A percentile compares a stretch with the other conserved stretches of the same genome.
phyloP scores from a whole-genome alignment of 495 filamentous ascomycete genomes.

The Clavariopsis aquatica region DNA sequence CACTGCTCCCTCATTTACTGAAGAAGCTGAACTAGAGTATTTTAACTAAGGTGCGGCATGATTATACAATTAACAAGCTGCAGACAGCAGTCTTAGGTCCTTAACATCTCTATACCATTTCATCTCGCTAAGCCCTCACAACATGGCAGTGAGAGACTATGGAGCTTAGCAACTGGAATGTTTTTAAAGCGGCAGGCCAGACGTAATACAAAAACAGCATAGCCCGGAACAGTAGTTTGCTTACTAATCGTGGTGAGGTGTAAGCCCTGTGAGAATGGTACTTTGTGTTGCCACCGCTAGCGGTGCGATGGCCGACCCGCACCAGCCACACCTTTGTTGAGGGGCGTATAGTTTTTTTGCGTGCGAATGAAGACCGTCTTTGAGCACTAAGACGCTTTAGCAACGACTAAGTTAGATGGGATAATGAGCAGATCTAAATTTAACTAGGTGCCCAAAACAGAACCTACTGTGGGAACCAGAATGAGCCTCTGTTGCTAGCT shows the following conservation, averaged over 20 bases:
- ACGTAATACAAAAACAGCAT: constrained; percentile 2
- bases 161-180: background rate
- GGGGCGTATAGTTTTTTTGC: background rate
- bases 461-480: constrained; percentile 21
- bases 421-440: constrained; percentile 4
- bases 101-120: no score
- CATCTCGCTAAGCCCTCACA: no score
- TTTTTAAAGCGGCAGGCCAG: background rate
- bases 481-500: constrained; percentile 11
- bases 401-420: background rate
- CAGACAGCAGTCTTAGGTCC: no score
- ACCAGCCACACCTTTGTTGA: background rate
- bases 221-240: background rate
- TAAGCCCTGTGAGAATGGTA: background rate
- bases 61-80: no score
- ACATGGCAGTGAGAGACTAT: no score
- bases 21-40: no score
- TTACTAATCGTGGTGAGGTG: background rate
- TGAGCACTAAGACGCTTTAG: constrained; percentile 5
- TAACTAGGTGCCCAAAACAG: constrained; percentile 1
- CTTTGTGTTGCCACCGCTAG: background rate
- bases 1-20: no score
- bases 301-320: background rate
- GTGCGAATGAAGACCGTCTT: no score
- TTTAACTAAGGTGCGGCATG: no score